Conservation (phyloP, 805 yeast genomes). For the Ogataea paradorogensis region DNA sequence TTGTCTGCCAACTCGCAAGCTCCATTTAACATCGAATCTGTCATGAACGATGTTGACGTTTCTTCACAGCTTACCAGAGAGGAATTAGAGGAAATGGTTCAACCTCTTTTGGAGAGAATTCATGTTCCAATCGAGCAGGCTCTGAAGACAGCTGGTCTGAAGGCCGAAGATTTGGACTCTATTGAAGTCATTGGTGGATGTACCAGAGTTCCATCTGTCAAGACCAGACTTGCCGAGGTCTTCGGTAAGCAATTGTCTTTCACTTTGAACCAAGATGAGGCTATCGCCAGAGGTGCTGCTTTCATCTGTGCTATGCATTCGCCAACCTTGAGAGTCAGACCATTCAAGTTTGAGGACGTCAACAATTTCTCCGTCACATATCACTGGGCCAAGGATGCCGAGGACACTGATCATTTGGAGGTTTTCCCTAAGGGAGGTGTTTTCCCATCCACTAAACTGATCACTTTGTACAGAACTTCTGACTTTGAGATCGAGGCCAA, state of each 20-base stretch:
- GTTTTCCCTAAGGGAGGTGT: slow-evolving; percentile 93
- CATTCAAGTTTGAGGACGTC: slow-evolving; percentile 95
- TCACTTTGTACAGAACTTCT: slow-evolving; percentile 87
- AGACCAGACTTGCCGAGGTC: slow-evolving; percentile 72
- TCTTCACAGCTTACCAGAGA: slow-evolving; percentile 86
- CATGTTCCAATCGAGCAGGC: slow-evolving; percentile 78
- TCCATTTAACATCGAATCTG: slow-evolving; percentile 92
- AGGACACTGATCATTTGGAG: slow-evolving; percentile 88
- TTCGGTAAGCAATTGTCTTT: slow-evolving; percentile 85
- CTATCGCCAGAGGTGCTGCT: slow-evolving; percentile 98
- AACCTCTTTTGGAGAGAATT: slow-evolving; percentile 77
- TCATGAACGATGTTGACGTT: slow-evolving; percentile 96
- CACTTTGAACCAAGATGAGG: slow-evolving; percentile 98
- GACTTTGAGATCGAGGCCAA: slow-evolving; percentile 85
- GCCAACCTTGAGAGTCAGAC: slow-evolving; percentile 97
- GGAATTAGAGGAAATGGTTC: slow-evolving; percentile 84
- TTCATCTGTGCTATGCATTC: slow-evolving; percentile 99
- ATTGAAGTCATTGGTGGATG: slow-evolving; percentile 98
- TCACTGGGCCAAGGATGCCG: slow-evolving; percentile 91
- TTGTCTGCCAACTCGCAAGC: slow-evolving; percentile 94
- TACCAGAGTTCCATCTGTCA: slow-evolving; percentile 93
- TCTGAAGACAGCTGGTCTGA: slow-evolving; percentile 71
- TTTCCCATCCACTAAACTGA: slow-evolving; percentile 93
- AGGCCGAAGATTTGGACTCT: slow-evolving; percentile 74
- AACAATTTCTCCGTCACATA: slow-evolving; percentile 91